Base-by-base conservation (phyloP, 495 filamentous ascomycete genomes). In the Chaetomium cochliodes region DNA sequence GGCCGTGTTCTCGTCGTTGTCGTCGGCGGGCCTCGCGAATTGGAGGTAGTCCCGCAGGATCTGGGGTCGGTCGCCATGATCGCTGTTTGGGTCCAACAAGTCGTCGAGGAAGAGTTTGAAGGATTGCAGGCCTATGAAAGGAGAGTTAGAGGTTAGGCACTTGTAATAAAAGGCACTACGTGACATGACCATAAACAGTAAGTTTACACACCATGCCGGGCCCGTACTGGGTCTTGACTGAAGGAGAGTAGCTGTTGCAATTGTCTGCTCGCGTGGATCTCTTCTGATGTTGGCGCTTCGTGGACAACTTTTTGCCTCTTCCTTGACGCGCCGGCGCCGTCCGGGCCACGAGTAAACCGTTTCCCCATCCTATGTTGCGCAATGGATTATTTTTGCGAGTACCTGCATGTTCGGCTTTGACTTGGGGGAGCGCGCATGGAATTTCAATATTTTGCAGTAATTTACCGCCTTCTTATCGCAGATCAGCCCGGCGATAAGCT, bases 21-120 rank as follows among this genome's bases (percentile, higher is more conserved):
- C 81, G 30, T 9, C 46, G 46, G 75, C 71, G 33, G 86, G 84
- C 64, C 82, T 85, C 69, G 90, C 85, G 59, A 84, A 82, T 51
- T 90, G 84, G 57, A 93, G 85, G 73, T 88, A 96, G 49, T 88
- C 85, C 67, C 85, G 84, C 47, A 97, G 80, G 46, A 96, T 86
- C 51, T 72, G 74, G 66, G 82, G 76, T 1, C 67, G 71, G 33
- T 66, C 54, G 69, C 83, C 85, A 64, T 82, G 74, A 62, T 69
- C 71, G 65, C 82, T 78, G 44, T 83, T 80, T 59, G 82, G 78
- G 52, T 84, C 81, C 11, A 82, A 73, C 42, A 93, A 87, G 25
- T 81, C 81, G 53, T 87, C 81, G 23, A 97, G 82, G 60, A 93
- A 90, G 18, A 81, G 77, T 70, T 93, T 94, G 76, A 97, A 90